Base-by-base conservation (phyloP, 1,284 basidiomycete species). In the Microstroma glucosiphilum region DNA sequence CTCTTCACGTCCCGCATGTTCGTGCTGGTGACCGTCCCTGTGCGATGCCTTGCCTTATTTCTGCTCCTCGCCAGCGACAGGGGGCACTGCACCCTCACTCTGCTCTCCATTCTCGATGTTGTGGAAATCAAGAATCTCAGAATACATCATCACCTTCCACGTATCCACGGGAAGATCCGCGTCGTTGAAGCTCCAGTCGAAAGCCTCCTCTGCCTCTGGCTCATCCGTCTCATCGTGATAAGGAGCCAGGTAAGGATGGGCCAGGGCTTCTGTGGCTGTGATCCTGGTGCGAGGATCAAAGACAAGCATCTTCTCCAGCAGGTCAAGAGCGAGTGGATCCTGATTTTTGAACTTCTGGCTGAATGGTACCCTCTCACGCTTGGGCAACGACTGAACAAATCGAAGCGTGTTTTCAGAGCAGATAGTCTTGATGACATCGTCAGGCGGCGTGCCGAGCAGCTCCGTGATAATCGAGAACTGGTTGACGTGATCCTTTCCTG, bases 401-500 rank as follows among this genome's bases (percentile, higher is more conserved):
- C 93, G 88, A n/a, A 99, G 87, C 15, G 94, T 99, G 82, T 97
- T 98, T 82, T 98, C 94, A 76, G 90, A 92, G 66, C 90, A 91
- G 78, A 98, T 98, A 58, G 94, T 98, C 82, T 96, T 89, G 76
- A 99, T 98, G 81, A 98, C 96, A 83, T 98, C 94, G 84, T 97
- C 93, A 17, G 94, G 92, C 55, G 94, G 94, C 21, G 96, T 98
- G 63, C 94, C 96, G 60, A 99, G 84, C 19, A 98, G 83, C 81
- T 99, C 96, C 57, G 94, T 98, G 83, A 99, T 99, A 82, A 99
- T 98, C 43, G 92, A 96, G 82, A 99, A 98, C 81, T 99, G 94
- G 83, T 99, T 96, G 73, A 98, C 96, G 81, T 98, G 85, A 80
- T 99, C 96, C 84, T 98, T 98, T 64, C 94, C 94, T 40, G 96